These are phyloP conservation scores for Clavispora vitiphila DNA, from an alignment of 805 yeast species.

Conservation along the genomic window DNA sequence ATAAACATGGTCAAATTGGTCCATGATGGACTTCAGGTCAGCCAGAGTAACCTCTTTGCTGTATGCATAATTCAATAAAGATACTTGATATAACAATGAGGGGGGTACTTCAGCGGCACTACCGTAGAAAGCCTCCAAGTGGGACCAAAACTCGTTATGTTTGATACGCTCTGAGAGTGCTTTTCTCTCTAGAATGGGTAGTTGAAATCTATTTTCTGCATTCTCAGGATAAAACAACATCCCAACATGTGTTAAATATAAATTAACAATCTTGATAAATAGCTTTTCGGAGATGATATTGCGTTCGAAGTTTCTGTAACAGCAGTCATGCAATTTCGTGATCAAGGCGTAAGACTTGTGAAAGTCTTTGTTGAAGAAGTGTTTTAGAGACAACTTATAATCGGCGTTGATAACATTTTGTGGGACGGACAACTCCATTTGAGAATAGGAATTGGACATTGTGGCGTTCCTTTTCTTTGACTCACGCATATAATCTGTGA, in stretches of 20 bases:
- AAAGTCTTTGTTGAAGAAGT: constrained; percentile 35
- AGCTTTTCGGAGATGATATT: constrained; percentile 23
- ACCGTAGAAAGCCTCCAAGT: constrained; percentile 18
- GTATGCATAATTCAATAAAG: constrained; percentile 26
- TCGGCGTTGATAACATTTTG: constrained; percentile 10
- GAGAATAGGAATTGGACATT: neutral
- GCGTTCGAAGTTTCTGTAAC: constrained; percentile 18
- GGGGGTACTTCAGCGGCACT: constrained; percentile 21
- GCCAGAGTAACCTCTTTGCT: constrained; percentile 11
- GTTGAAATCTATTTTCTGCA: constrained; percentile 2
- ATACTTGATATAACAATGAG: constrained; percentile 30
- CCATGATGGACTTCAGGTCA: constrained; percentile 6
- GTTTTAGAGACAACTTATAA: constrained; percentile 34
- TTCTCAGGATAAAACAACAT: constrained; percentile 10
- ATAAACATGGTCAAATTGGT: constrained; percentile 12
- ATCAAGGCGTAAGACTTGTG: constrained; percentile 26
- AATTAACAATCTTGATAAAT: constrained; percentile 29
- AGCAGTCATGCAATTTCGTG: constrained; percentile 17
- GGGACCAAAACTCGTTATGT: constrained; percentile 14
- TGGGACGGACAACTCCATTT: constrained; percentile 9
- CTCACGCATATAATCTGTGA: neutral
- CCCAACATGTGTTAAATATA: constrained; percentile 35
- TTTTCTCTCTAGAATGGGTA: constrained; percentile 6
- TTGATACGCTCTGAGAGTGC: constrained; percentile 12
- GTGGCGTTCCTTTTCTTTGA: neutral